Evolutionary conservation across 495 filamentous ascomycete species (phyloP).

Genomic region (Tuber microsphaerosporum): DNA sequence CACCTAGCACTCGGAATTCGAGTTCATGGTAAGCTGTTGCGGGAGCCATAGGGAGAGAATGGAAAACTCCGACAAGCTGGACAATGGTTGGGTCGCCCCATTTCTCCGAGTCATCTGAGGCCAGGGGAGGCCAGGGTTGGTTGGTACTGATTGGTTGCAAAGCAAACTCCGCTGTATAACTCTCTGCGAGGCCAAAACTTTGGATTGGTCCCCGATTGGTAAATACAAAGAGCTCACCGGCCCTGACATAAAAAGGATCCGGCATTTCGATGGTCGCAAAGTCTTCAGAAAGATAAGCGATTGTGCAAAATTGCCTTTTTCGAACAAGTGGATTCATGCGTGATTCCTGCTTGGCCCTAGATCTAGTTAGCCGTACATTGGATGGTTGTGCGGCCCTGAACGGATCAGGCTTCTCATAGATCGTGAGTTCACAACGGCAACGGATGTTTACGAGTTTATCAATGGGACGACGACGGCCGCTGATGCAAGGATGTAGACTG

Average conservation of each 20-base stretch:
- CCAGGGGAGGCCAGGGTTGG: constrained; percentile 31
- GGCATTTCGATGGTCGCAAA: constrained; percentile 36
- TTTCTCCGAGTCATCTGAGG: constrained; percentile 6
- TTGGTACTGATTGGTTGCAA: constrained; percentile 26
- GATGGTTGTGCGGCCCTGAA: neutral
- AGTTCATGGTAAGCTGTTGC: constrained; percentile 22
- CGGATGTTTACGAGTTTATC: constrained; percentile 16
- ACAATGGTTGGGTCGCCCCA: constrained; percentile 29
- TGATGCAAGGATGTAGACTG: neutral
- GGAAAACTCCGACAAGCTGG: constrained; percentile 15
- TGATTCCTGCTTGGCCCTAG: constrained; percentile 6
- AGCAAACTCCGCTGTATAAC: constrained; percentile 26
- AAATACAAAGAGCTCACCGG: constrained; percentile 37
- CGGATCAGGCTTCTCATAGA: constrained; percentile 25
- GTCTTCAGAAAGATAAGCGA: constrained; percentile 33
- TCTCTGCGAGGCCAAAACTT: constrained; percentile 32
- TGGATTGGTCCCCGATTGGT: constrained; percentile 31
- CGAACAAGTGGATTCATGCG: constrained; percentile 26
- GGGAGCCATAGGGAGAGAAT: constrained; percentile 25
- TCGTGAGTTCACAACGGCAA: constrained; percentile 35
- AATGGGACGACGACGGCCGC: neutral
- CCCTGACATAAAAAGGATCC: constrained; percentile 37
- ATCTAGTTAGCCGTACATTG: neutral
- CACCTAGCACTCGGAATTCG: constrained; percentile 7
- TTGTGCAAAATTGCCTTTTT: constrained; percentile 36